Percentiles rank a stretch among this genome's conserved stretches.
These are phyloP conservation scores for Calonectria leucothoes DNA, from an alignment of 2,329 filamentous ascomycete species.

Conservation along the genomic window DNA sequence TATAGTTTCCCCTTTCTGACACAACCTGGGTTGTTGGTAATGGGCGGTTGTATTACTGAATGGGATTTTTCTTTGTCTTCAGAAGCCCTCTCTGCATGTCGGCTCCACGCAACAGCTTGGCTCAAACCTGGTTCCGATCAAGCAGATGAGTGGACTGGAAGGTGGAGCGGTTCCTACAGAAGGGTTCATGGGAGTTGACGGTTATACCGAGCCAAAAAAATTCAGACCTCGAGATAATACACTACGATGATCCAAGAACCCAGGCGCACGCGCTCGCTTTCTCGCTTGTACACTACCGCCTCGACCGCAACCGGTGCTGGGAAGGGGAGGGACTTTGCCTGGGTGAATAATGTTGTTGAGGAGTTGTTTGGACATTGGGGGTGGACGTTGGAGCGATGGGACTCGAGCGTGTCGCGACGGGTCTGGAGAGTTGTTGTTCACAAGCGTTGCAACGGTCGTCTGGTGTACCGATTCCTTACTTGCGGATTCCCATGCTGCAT, in stretches of 20 bases:
- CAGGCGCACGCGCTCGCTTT: constrained; percentile 9
- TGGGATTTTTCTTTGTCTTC: constrained; percentile 46
- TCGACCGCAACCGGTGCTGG: background rate
- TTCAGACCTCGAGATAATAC: constrained; percentile 52
- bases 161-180: constrained; percentile 36
- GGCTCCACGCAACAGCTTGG: constrained; percentile 1
- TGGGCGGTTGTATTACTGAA: constrained; percentile 52
- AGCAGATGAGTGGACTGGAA: constrained; percentile 33
- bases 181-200: constrained; percentile 43
- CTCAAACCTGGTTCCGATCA: constrained; percentile 1
- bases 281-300: constrained; percentile 1
- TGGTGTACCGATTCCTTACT: constrained; percentile 12
- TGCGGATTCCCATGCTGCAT: constrained; percentile 20
- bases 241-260: constrained; percentile 48
- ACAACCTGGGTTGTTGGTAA: constrained; percentile 45
- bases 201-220: constrained; percentile 47
- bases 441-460: background rate
- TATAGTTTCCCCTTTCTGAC: constrained; percentile 47
- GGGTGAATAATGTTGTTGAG: background rate
- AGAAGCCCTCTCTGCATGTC: constrained; percentile 41
- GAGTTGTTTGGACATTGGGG: background rate
- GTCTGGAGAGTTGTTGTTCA: constrained; percentile 1
- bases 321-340: background rate
- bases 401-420: background rate
- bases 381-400: background rate